Percentiles rank a stretch among this genome's conserved stretches.
phyloP scores from a whole-genome alignment of 164 flowering plant genomes.

The Aristolochia californica region DNA sequence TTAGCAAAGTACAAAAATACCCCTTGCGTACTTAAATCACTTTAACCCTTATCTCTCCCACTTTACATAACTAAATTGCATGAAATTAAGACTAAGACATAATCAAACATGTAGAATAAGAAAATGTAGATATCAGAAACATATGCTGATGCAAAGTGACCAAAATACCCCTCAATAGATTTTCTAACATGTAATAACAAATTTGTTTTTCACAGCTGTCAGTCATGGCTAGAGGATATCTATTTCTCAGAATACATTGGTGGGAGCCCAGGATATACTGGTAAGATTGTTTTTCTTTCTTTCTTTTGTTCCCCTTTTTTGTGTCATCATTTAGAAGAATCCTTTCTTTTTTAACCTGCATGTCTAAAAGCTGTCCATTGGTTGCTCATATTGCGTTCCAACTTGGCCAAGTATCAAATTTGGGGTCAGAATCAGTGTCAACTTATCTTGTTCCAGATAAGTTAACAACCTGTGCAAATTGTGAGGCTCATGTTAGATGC shows the following conservation, averaged over 20 bases:
- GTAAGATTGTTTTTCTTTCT: slow-evolving; percentile 20
- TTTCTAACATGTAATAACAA: background rate
- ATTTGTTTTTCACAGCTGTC: slow-evolving; percentile 21
- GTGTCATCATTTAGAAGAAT: background rate
- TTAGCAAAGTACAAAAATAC: no score
- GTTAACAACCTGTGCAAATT: no score
- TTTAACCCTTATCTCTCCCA: no score
- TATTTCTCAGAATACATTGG: slow-evolving; percentile 35
- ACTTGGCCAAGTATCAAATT: background rate
- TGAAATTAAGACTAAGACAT: no score
- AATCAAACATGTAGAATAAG: no score
- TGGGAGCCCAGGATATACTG: slow-evolving; percentile 48
- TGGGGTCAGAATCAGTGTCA: background rate
- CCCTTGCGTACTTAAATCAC: no score
- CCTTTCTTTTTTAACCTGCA: background rate
- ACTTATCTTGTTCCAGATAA: background rate
- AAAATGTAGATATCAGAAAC: no score
- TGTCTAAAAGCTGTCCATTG: no score
- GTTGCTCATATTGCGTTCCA: background rate
- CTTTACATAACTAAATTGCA: no score
- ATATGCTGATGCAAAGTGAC: no score
- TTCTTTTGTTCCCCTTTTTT: background rate
- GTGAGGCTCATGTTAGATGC: no score
- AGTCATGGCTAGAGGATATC: slow-evolving; percentile 43
- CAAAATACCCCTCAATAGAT: no score